A percentile compares a stretch with the other conserved stretches of the same genome.
These are phyloP conservation scores for Acer yangbiense DNA, from an alignment of 345 rosid genomes.

Conservation along the genomic window DNA sequence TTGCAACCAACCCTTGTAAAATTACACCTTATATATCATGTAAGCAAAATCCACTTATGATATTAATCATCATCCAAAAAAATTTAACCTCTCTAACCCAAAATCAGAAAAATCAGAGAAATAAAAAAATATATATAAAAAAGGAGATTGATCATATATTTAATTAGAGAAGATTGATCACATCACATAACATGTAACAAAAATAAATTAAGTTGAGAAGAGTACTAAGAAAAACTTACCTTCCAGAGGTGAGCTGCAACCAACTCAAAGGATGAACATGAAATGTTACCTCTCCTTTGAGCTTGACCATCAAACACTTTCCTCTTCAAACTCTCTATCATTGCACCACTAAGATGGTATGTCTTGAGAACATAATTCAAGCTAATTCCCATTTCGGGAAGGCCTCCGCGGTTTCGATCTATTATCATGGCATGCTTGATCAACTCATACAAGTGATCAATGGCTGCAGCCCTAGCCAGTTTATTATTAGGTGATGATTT, in stretches of 20 bases:
- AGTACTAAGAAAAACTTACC: slow-evolving; percentile 30
- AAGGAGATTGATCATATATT: not conserved
- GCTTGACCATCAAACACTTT: slow-evolving; percentile 20
- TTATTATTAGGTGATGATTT: slow-evolving; percentile 1
- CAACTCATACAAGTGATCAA: slow-evolving; percentile 62
- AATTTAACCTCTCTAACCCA: no score
- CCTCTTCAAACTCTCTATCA: slow-evolving; percentile 51
- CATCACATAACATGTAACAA: not conserved
- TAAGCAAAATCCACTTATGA: no score
- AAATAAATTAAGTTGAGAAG: not conserved
- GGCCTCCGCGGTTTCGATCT: slow-evolving; percentile 6
- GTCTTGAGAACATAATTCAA: slow-evolving; percentile 44
- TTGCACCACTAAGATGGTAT: slow-evolving; percentile 44
- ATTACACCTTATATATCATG: not conserved
- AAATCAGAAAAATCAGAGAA: no score
- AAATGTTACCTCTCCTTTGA: slow-evolving; percentile 27
- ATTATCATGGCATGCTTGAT: slow-evolving; percentile 44
- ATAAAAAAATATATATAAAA: no score
- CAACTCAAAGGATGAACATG: slow-evolving; percentile 60
- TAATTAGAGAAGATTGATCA: not conserved
- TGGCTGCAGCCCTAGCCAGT: slow-evolving; percentile 50
- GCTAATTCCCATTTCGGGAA: slow-evolving; percentile 15
- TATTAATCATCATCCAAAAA: no score
- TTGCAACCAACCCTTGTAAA: not conserved
- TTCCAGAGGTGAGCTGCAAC: slow-evolving; percentile 74